A percentile compares a stretch with the other conserved stretches of the same genome.
These are phyloP conservation scores for Exophiala dermatitidis DNA, from an alignment of 2,329 filamentous ascomycete species.

Conservation along the genomic window DNA sequence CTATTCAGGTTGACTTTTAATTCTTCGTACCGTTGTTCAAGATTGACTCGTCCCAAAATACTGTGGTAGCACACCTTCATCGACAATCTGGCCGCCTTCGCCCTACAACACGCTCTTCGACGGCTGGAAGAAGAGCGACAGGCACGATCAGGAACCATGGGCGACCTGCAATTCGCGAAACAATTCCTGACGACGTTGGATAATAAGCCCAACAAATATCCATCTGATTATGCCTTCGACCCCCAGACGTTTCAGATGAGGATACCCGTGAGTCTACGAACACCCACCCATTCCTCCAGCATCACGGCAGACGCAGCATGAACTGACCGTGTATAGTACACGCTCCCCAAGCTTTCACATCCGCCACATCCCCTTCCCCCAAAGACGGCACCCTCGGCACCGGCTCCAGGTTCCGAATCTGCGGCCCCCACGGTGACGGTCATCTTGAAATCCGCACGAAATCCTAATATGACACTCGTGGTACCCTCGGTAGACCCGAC, in stretches of 20 bases:
- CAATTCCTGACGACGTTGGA: slow-evolving; percentile 75
- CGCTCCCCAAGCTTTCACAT: slow-evolving; percentile 40
- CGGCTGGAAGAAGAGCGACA: slow-evolving; percentile 40
- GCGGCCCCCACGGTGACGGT: slow-evolving; percentile 40
- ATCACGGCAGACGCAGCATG: slow-evolving; percentile 11
- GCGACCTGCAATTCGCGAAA: slow-evolving; percentile 79
- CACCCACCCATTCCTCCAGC: not conserved
- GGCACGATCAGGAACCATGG: slow-evolving; percentile 50
- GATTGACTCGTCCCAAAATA: too few relatives aligned
- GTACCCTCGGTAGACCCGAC: slow-evolving; percentile 54
- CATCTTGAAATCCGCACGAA: slow-evolving; percentile 68
- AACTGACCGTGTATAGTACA: slow-evolving; percentile 33
- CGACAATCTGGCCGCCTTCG: slow-evolving; percentile 22
- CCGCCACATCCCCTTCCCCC: slow-evolving; percentile 39
- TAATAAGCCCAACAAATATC: slow-evolving; percentile 69
- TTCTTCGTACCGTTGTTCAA: too few relatives aligned
- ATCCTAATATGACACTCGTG: slow-evolving; percentile 61
- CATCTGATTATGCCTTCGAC: slow-evolving; percentile 86
- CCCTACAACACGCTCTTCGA: slow-evolving; percentile 39
- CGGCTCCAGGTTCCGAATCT: slow-evolving; percentile 24
- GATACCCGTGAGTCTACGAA: slow-evolving; percentile 56
- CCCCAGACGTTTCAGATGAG: slow-evolving; percentile 68
- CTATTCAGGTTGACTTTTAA: too few relatives aligned
- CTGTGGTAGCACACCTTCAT: not conserved
- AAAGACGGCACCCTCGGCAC: slow-evolving; percentile 31